Evolutionary conservation across 768 basidiomycete genomes (phyloP), one percentile per base, ranked within the genome.

Genomic region (Auriculariales sp.): DNA sequence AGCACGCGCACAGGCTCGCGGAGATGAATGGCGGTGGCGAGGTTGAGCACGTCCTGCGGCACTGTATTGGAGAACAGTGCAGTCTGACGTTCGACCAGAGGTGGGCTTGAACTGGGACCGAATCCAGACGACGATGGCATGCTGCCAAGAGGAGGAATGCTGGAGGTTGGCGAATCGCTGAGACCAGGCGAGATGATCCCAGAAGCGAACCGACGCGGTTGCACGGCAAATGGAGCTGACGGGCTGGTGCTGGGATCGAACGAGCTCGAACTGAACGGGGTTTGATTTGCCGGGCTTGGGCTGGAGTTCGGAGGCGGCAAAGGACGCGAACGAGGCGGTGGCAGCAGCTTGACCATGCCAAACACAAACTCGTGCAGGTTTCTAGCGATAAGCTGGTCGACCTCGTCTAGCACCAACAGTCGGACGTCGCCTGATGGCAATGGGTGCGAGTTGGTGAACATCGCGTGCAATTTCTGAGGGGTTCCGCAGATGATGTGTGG

Each of bases 1-100:
- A 99, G 79, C n/a, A 99, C 95, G 24, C 95, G 79, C 34, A 99
- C 92, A 19, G 95, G 94, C 63, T 99, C 95, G 48, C 86, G 80
- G 10, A 99, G 77, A 59, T 95, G 87, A 51, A 99, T 91, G 3
- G 85, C 80, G 49, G 88, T 80, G 1, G 92, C 92, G 34, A 99
- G 81, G 62, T 93, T 97, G 54, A 99, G 77, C 10, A 99, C 95
- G 60, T 99, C 95, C 62, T 94, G 91, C 14, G 91, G 94, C 15
- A 95, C 93, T 2, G 95, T 99, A 63, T 98, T 98, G 31, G 91
- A 94, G 66, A 97, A 97, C n/a, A 90, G 71, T 5, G 87, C 89
- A 3, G 89, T 90, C 64, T 93, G 91, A 24, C 92, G 81, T 56
- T 93, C 90, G 44, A 83, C 73, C 1, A 60, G 53, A 29, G 49